Evolutionary conservation across 495 filamentous ascomycete species (phyloP).

Genomic region (Penicillium pulvis): DNA sequence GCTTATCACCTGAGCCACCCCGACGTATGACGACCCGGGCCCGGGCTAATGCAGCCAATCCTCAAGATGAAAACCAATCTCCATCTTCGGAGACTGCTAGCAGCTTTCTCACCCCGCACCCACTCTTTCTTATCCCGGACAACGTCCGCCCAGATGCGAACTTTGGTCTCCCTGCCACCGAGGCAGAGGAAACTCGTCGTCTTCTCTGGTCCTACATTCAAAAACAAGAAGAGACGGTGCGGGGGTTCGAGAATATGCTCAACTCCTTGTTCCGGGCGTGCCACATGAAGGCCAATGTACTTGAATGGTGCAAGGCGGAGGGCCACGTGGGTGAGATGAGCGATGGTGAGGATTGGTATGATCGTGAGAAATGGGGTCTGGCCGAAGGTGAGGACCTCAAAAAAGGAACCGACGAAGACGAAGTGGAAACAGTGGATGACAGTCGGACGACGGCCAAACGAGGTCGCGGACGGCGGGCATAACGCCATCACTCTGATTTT

Average conservation of each 20-base stretch:
- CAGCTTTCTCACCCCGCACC: constrained; percentile 66
- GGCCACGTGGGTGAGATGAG: constrained; percentile 83
- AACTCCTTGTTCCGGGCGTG: constrained; percentile 75
- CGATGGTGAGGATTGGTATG: constrained; percentile 96
- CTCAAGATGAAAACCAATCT: constrained; percentile 33
- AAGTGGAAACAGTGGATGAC: constrained; percentile 71
- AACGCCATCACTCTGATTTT: constrained; percentile 4
- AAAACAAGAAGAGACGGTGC: constrained; percentile 92
- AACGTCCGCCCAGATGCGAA: constrained; percentile 72
- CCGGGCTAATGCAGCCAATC: constrained; percentile 56
- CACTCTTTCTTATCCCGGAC: constrained; percentile 79
- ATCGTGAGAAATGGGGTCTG: constrained; percentile 84
- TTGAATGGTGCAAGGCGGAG: constrained; percentile 88
- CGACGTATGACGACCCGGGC: constrained; percentile 72
- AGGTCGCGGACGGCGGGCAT: constrained; percentile 43
- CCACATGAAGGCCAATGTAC: constrained; percentile 74
- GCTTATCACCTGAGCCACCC: constrained; percentile 44
- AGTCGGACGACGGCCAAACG: constrained; percentile 69
- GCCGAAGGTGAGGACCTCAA: constrained; percentile 72
- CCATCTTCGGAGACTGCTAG: constrained; percentile 50
- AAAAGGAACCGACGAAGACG: constrained; percentile 91
- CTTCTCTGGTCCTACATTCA: constrained; percentile 85
- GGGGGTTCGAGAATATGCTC: constrained; percentile 74
- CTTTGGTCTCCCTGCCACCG: constrained; percentile 73
- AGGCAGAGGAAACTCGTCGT: constrained; percentile 87